These are phyloP conservation scores for Chaetomium tenue DNA, from an alignment of 495 filamentous ascomycete species.

Conservation along the genomic window DNA sequence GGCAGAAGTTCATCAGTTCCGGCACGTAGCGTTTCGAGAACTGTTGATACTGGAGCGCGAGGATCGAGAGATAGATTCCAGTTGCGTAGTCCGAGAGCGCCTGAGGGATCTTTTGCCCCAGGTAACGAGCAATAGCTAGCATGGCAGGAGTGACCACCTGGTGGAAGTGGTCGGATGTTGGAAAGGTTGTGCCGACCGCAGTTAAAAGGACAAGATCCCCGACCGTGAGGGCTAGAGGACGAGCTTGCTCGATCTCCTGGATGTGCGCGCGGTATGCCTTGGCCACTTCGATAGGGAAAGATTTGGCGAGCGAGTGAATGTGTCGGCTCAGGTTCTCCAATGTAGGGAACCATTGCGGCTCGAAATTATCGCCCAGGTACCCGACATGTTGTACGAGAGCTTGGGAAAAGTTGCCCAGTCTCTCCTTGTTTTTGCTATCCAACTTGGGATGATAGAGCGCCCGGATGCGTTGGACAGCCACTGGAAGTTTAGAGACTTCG, in stretches of 20 bases:
- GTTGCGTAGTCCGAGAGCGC: constrained; percentile 61
- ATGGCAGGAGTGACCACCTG: constrained; percentile 86
- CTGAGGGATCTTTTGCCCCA: constrained; percentile 72
- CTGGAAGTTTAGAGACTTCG: constrained; percentile 62
- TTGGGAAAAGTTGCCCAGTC: constrained; percentile 69
- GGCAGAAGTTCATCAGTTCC: constrained; percentile 76
- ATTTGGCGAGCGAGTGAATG: constrained; percentile 71
- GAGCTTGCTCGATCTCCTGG: constrained; percentile 57
- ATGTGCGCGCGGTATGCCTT: constrained; percentile 73
- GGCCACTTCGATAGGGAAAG: constrained; percentile 70
- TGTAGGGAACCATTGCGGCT: constrained; percentile 39
- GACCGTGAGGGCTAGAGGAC: constrained; percentile 59
- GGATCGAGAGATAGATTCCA: constrained; percentile 74
- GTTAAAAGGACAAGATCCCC: constrained; percentile 81
- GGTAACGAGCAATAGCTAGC: constrained; percentile 72
- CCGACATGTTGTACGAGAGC: constrained; percentile 76
- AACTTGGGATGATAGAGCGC: constrained; percentile 88
- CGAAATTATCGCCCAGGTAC: constrained; percentile 55
- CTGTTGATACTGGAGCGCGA: constrained; percentile 76
- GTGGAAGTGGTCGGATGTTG: constrained; percentile 95
- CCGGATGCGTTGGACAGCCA: constrained; percentile 83
- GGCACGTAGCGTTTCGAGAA: constrained; percentile 83
- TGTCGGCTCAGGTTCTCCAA: constrained; percentile 46
- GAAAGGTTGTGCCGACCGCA: constrained; percentile 79
- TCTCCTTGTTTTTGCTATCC: constrained; percentile 75